phyloP scores from a whole-genome alignment of 208 protist genomes.

The Acanthamoeba comandoni region DNA sequence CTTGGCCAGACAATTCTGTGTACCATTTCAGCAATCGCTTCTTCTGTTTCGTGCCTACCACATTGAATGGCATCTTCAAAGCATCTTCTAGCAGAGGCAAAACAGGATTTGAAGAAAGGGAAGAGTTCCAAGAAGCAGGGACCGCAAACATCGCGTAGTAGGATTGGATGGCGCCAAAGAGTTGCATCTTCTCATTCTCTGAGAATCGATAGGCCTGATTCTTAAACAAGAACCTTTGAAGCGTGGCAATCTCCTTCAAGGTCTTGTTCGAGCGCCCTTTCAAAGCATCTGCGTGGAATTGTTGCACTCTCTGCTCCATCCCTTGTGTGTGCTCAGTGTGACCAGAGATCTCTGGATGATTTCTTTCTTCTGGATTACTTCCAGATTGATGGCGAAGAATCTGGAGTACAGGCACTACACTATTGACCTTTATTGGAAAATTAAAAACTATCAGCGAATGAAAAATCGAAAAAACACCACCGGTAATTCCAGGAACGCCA shows the following conservation, averaged over 20 bases:
- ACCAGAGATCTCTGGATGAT: too few species aligned
- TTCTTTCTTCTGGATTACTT: too few species aligned
- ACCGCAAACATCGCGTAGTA: not conserved
- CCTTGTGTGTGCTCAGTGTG: too few species aligned
- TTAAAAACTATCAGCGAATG: too few species aligned
- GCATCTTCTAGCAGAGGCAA: not conserved
- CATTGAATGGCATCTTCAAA: slow-evolving; percentile 10
- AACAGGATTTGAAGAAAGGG: slow-evolving; percentile 6
- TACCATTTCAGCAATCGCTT: slow-evolving; percentile 23
- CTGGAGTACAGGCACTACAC: too few species aligned
- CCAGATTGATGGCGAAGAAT: too few species aligned
- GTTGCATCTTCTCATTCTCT: not conserved
- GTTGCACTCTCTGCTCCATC: slow-evolving; percentile 3
- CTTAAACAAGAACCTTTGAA: slow-evolving; percentile 9
- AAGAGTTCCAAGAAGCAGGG: not conserved
- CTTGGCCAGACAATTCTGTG: not conserved
- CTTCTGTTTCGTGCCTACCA: slow-evolving; percentile 3
- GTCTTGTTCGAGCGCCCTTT: not conserved
- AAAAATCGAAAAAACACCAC: too few species aligned
- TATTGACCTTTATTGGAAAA: too few species aligned
- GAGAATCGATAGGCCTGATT: not conserved
- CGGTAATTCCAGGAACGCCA: too few species aligned
- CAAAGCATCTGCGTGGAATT: not conserved
- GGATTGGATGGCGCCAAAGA: slow-evolving; percentile 13
- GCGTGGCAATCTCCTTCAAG: slow-evolving; percentile 1